These are phyloP conservation scores for Tulasnella calospora DNA, from an alignment of 768 basidiomycete species.

Conservation along the genomic window DNA sequence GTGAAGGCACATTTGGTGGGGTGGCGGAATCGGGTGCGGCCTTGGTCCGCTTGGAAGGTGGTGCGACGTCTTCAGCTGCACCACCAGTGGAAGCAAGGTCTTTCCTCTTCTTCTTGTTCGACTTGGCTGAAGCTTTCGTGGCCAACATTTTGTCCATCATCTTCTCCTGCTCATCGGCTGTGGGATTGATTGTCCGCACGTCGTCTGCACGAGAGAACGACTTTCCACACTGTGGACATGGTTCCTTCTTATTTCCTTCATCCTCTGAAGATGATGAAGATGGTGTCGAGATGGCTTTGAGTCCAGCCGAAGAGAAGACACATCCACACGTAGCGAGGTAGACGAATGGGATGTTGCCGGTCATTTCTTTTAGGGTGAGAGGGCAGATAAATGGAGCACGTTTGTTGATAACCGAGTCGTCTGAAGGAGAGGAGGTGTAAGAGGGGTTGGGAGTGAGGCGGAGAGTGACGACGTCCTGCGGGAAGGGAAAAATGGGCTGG, in stretches of 20 bases:
- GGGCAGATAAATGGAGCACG: conserved; percentile 81
- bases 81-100: conserved; percentile 37
- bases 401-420: conserved; percentile 35
- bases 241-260: conserved; percentile 42
- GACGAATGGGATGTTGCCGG: conserved; percentile 81
- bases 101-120: conserved; percentile 61
- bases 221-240: conserved; percentile 73
- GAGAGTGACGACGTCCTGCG: conserved; percentile 79
- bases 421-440: conserved; percentile 38
- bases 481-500: neutral
- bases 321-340: conserved; percentile 84
- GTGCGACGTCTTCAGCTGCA: conserved; percentile 27
- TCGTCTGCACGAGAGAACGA: conserved; percentile 59
- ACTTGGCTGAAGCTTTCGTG: conserved; percentile 52
- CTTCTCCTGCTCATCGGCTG: conserved; percentile 56
- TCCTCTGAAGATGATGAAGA: conserved; percentile 36
- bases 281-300: conserved; percentile 57
- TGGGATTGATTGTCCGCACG: conserved; percentile 63
- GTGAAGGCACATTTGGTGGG: neutral
- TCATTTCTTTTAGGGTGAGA: conserved; percentile 90
- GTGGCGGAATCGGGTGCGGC: neutral
- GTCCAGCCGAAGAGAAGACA: conserved; percentile 80
- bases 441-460: conserved; percentile 72
- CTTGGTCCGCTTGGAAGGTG: conserved; percentile 33
- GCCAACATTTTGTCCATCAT: conserved; percentile 55